Percentiles rank a stretch among this genome's conserved stretches.
Evolutionary conservation across 176 grass and related monocot genomes (phyloP).

Genomic region (Oryza coarctata): DNA sequence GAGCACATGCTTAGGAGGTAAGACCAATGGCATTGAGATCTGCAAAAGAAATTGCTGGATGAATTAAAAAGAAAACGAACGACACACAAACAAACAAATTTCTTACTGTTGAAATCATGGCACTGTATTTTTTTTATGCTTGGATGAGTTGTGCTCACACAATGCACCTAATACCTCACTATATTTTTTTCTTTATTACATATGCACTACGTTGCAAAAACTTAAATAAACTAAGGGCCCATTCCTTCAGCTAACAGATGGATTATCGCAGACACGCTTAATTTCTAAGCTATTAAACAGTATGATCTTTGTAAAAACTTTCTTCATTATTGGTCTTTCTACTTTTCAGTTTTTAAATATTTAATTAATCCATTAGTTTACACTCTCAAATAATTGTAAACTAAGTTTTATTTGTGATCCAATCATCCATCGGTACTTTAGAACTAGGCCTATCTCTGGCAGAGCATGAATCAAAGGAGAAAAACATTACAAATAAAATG

Average conservation of each 20-base stretch:
- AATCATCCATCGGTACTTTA: too few species aligned
- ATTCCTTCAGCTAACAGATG: neutral
- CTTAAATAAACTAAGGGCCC: neutral
- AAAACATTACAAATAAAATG: neutral
- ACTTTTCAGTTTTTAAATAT: neutral
- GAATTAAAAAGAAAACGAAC: neutral
- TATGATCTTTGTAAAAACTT: neutral
- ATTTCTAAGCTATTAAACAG: rapidly evolving
- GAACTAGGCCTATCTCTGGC: neutral
- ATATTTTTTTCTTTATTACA: neutral
- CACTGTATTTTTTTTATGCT: neutral
- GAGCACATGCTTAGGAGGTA: neutral
- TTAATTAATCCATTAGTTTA: neutral
- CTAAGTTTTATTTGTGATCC: too few species aligned
- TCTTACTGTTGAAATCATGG: neutral
- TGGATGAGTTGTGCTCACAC: neutral
- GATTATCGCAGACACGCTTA: too few species aligned
- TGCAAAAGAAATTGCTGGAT: neutral
- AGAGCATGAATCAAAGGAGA: neutral
- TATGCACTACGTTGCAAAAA: neutral
- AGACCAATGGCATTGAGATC: neutral
- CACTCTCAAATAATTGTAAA: neutral
- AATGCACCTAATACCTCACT: neutral
- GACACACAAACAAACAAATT: neutral
- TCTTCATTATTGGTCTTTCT: too few species aligned